Evolutionary conservation across 176 grass and related monocot genomes (phyloP).

Genomic region (Lolium rigidum): DNA sequence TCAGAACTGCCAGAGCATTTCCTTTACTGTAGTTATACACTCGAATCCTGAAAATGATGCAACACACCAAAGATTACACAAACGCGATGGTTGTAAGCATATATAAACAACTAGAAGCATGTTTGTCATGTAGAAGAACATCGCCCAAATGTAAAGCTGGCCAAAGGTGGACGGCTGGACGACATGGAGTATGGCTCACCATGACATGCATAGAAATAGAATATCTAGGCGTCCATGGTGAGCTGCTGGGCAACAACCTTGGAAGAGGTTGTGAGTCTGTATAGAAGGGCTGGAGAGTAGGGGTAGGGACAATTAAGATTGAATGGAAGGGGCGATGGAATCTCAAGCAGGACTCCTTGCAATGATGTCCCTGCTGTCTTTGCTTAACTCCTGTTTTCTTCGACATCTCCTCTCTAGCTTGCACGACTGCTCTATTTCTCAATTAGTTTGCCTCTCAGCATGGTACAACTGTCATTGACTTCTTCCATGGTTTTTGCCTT

Average conservation of each 20-base stretch:
- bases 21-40: conserved; percentile 87
- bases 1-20: conserved; percentile 71
- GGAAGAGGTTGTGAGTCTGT: not conserved
- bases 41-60: conserved; percentile 65
- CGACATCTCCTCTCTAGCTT: not conserved
- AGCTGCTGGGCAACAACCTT: not conserved
- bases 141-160: not conserved
- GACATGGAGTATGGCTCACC: not conserved
- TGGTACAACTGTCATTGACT: not conserved
- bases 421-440: not conserved
- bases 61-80: conserved; percentile 37
- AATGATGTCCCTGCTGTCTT: not conserved
- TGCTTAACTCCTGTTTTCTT: not conserved
- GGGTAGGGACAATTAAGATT: not conserved
- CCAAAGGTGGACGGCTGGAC: not conserved
- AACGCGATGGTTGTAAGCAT: conserved; percentile 13
- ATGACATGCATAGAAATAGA: not conserved
- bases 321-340: not conserved
- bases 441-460: not conserved
- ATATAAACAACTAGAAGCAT: conserved; percentile 25
- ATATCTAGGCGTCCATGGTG: not conserved
- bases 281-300: no score
- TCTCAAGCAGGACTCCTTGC: not conserved
- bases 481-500: not conserved
- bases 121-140: not conserved